Evolutionary conservation across 2,329 filamentous ascomycete genomes (phyloP), one percentile per base, ranked within the genome.

Genomic region (Colletotrichum sp.): DNA sequence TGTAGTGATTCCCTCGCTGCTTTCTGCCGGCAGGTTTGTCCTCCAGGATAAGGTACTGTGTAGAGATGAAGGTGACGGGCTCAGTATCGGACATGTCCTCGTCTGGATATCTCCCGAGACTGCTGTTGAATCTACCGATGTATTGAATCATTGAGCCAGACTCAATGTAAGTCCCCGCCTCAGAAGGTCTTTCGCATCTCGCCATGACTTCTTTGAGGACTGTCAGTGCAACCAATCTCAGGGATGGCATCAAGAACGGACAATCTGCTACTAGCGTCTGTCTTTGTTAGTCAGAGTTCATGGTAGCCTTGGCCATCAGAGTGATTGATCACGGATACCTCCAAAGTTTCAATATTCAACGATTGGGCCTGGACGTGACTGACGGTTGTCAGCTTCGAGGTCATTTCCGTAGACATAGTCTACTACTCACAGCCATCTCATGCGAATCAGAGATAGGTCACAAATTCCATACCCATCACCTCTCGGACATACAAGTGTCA

Each of bases 251-350:
- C 52, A 71, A 29, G 8, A 65, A 44, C 12, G 69, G 61, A 32
- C 61, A 71, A 36, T 66, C 61, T 55, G 36, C 12, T 13, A 71
- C 39, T 6, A 66, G 61, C 22, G 36, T 39, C 69, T 66, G 27
- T 61, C 25, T 29, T 29, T 61, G 57, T 32, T 29, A 32, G 27
- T 32, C 57, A 16, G 44, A 67, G 69, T 71, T 66, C 30, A 82
- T n/a, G 8, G 8, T 44, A 3, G 16, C 19, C 2, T 44, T 44
- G 52, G 25, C 52, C n/a, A 6, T 25, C 3, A 25, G 7, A 25
- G 52, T 27, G 9, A 25, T 7, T 15, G 11, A 11, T 22, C 11
- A n/a, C 4, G 39, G 16, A 30, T 66, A 57, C 69, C 61, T 71
- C 30, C 12, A 66, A 44, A 25, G 61, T 59, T 8, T 4, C 13